Base-by-base conservation (phyloP, 306 rosid genomes). In the Dicorynia guianensis region DNA sequence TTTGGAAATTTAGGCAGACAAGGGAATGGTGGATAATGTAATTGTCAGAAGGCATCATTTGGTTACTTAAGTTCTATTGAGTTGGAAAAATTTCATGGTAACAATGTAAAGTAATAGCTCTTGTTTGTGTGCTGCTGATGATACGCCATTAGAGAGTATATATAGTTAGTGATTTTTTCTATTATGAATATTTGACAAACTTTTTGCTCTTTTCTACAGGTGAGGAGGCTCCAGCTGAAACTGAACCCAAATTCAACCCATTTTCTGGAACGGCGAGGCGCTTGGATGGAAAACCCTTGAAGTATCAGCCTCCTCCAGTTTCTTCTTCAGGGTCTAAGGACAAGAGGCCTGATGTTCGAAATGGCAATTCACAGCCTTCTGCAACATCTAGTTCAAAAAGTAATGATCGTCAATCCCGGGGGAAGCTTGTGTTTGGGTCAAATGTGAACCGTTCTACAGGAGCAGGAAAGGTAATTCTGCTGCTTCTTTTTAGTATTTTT, bases 401-500 rank as follows among this genome's bases (percentile, higher is more conserved):
- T 36, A 64, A 72, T 65, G 83, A 79, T 81, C 80, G 79, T 55
- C 97, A 87, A 83, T 54, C 99, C 67, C 96, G 89, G 81, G 97
- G 96, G 64, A 95, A 95, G 88, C 94, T 95, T 52, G 99, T 95
- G 42, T 95, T 95, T 52, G 99, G 99, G 49, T 82, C 91, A 79
- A 90, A 79, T 80, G 87, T 82, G 11, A 86, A 71, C 81, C 95
- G 90, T 14, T 14, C 71, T 19, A 92, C 86, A 79, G 97, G 83
- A 59, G 68, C 85, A 3, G 82, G 57, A 55, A 90, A 90, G 97
- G 99, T 95, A 73, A 67, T 72, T 60, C 63, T 46, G 25, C 55
- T 46, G n/a, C 69, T 60, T 61, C 35, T 61, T 62, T 33, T 14
- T 54, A 44, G 64, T 63, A 9, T 43, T 56, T 57, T n/a, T n/a